Conservation (phyloP, 352 stramenopile species). For the Albugo laibachii region DNA sequence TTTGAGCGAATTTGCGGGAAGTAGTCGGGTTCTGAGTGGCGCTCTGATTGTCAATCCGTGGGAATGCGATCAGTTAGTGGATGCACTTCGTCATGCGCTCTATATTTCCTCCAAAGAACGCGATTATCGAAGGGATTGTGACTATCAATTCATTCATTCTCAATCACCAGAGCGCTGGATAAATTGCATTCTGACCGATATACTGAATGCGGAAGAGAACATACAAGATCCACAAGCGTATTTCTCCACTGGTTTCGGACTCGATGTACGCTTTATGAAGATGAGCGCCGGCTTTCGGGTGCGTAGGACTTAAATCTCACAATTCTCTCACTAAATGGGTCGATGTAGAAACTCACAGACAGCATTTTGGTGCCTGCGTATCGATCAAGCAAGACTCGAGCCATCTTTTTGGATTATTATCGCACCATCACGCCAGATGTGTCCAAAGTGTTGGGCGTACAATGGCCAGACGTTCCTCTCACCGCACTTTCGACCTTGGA, state of each 20-base stretch:
- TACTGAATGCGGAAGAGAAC: constrained; percentile 42
- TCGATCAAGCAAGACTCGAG: constrained; percentile 43
- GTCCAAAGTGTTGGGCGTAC: constrained; percentile 47
- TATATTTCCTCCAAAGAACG: constrained; percentile 55
- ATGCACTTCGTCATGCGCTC: constrained; percentile 41
- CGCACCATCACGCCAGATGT: constrained; percentile 90
- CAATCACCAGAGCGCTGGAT: constrained; percentile 53
- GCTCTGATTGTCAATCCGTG: constrained; percentile 95
- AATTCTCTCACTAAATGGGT: constrained; percentile 17
- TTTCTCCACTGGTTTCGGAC: constrained; percentile 86
- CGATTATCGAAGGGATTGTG: constrained; percentile 46
- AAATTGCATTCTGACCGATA: constrained; percentile 51
- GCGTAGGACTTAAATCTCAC: constrained; percentile 32
- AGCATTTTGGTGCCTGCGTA: constrained; percentile 38
- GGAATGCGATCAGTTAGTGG: constrained; percentile 77
- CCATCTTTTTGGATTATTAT: constrained; percentile 98
- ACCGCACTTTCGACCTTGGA: constrained; percentile 70
- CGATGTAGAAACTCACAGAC: constrained; percentile 41
- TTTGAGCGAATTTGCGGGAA: constrained; percentile 94
- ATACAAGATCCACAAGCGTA: constrained; percentile 65
- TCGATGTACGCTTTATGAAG: constrained; percentile 92
- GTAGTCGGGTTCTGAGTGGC: constrained; percentile 87
- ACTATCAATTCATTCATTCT: constrained; percentile 53
- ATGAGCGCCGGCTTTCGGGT: constrained; percentile 84
- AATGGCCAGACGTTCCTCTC: constrained; percentile 59